Evolutionary conservation across 2,329 filamentous ascomycete genomes (phyloP), one percentile per base, ranked within the genome.

Genomic region (Ploettnerulaceae sp.): DNA sequence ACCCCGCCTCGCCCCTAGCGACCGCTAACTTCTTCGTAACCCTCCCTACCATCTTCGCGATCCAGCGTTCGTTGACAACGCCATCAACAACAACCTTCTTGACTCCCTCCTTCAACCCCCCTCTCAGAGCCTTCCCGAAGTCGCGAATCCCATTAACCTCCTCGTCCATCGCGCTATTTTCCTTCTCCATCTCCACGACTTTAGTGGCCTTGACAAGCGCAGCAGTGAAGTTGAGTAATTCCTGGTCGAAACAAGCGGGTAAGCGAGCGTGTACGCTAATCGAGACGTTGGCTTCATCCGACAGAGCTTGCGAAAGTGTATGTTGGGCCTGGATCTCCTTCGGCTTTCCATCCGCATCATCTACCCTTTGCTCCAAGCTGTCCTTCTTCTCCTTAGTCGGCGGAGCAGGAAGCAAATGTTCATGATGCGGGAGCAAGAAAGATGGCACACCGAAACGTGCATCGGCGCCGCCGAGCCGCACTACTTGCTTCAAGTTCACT

Each of bases 201-300:
- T 77, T 77, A n/a, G 70, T 76, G 0, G 74, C 74, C 55, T 77
- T 78, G n/a, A 76, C 69, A 1, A 76, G 62, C 1, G 74, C 73
- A 1, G 74, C 73, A n/a, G 71, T 63, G 58, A 76, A 77, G 53
- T 75, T 71, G 41, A 78, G 68, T 3, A 77, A 63, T 15, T 70
- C 68, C 49, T 76, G 73, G 47, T 75, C 68, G 49, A 77, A 73
- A 3, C 64, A 61, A 1, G 71, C 71, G 0, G 75, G 75, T 1
- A 77, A 60, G 32, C 69, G 68, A 3, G 65, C 72, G 48, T 76
- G 73, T 1, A 71, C 69, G 26, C 66, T 67, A 34, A 77, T 62
- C 24, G 64, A 67, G 48, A 77, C 70, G 38, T 66, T 67, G 0
- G 71, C 65, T 53, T 76, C 71, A 52, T 77, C 74, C 48, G 67